phyloP scores from a whole-genome alignment of 1,139 yeast species.

The Chernovozyma sophiae-reginae region DNA sequence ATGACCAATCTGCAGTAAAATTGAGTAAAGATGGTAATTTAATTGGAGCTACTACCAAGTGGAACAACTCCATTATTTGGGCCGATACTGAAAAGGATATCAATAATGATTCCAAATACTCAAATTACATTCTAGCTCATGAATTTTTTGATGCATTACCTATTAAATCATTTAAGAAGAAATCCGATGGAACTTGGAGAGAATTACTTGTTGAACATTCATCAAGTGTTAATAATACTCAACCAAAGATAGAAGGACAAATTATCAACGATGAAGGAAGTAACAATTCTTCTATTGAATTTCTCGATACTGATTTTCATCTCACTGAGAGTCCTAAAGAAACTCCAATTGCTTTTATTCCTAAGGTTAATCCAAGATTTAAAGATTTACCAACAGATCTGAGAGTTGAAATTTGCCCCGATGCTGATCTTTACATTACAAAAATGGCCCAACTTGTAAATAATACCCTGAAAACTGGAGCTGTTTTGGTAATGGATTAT shows the following conservation, averaged over 20 bases:
- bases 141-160: constrained; percentile 90
- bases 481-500: constrained; percentile 73
- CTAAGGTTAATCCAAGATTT: constrained; percentile 50
- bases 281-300: constrained; percentile 9
- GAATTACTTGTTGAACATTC: constrained; percentile 65
- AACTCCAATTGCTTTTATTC: constrained; percentile 62
- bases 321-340: constrained; percentile 56
- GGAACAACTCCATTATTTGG: constrained; percentile 62
- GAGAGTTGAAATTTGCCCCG: constrained; percentile 72
- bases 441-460: constrained; percentile 41
- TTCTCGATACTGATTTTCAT: constrained; percentile 47
- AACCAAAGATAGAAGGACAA: constrained; percentile 21
- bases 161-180: constrained; percentile 62
- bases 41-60: constrained; percentile 28
- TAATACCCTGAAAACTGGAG: constrained; percentile 39
- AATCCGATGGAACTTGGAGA: constrained; percentile 63
- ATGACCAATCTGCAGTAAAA: constrained; percentile 11
- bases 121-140: constrained; percentile 74
- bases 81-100: constrained; percentile 63
- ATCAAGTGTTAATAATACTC: constrained; percentile 38
- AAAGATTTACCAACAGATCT: constrained; percentile 52
- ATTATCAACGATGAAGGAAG: constrained; percentile 1
- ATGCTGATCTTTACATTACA: constrained; percentile 52
- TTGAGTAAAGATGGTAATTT: background rate
- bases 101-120: constrained; percentile 28